Percentiles rank a stretch among this genome's conserved stretches.
These are phyloP conservation scores for Termitomyces heimii DNA, from an alignment of 768 basidiomycete genomes.

Conservation along the genomic window DNA sequence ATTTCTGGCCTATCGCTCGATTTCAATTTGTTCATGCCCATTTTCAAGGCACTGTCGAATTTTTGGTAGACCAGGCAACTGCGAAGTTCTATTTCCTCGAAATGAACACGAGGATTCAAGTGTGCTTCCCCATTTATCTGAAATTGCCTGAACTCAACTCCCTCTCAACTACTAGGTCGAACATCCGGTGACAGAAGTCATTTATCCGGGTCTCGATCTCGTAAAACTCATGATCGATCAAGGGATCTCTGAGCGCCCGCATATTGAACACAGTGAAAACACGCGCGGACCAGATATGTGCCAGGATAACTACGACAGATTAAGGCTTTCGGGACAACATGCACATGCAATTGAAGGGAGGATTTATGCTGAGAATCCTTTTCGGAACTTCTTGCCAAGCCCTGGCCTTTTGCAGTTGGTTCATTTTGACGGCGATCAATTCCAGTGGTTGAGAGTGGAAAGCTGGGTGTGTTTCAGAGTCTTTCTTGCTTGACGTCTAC, in stretches of 20 bases:
- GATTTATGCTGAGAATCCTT: conserved; percentile 51
- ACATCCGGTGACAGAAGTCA: conserved; percentile 58
- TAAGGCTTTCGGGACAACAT: conserved; percentile 5
- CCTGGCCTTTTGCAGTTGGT: conserved; percentile 61
- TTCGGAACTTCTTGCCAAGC: conserved; percentile 48
- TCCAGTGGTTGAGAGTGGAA: conserved; percentile 57
- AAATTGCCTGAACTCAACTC: neutral
- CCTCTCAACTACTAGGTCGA: conserved; percentile 42
- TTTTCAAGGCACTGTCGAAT: conserved; percentile 59
- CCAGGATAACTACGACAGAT: conserved; percentile 29
- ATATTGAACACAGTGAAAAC: conserved; percentile 3
- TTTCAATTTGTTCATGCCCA: neutral
- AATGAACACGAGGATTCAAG: conserved; percentile 66
- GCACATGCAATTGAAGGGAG: conserved; percentile 13
- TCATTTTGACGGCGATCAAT: conserved; percentile 19
- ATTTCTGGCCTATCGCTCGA: neutral
- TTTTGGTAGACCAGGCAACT: conserved; percentile 49
- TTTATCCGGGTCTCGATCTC: conserved; percentile 51
- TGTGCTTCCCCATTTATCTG: conserved; percentile 3
- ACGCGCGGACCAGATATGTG: conserved; percentile 21
- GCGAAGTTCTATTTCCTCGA: conserved; percentile 62
- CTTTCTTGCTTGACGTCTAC: neutral
- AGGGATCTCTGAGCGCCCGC: conserved; percentile 32
- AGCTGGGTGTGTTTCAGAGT: conserved; percentile 36
- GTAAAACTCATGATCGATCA: conserved; percentile 62